Evolutionary conservation across 148 eudicot genomes (phyloP).

Genomic region (Selenicereus undatus): DNA sequence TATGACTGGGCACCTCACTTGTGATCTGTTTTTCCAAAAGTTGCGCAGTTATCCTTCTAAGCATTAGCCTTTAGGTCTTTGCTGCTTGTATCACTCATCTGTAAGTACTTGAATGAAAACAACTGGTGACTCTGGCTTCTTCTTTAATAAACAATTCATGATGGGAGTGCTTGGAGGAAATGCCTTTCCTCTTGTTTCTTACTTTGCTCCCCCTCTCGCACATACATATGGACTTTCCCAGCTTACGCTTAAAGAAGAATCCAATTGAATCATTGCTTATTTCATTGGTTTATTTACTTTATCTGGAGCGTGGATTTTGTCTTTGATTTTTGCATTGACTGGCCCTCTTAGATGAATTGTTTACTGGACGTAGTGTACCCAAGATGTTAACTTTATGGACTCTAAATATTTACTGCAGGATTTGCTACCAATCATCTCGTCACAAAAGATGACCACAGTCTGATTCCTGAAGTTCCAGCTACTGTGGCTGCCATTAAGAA

Average conservation of each 20-base stretch:
- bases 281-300: background rate
- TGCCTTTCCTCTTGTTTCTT: background rate
- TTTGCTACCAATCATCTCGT: slow-evolving; percentile 44
- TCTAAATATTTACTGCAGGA: slow-evolving; percentile 32
- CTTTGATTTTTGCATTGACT: background rate
- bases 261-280: background rate
- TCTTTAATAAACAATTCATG: background rate
- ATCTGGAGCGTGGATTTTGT: background rate
- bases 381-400: background rate
- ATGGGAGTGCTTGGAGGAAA: background rate
- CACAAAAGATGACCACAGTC: slow-evolving; percentile 29
- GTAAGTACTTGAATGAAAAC: too few species aligned
- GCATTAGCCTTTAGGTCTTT: background rate
- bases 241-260: background rate
- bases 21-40: too few species aligned
- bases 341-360: background rate
- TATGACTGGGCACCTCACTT: background rate
- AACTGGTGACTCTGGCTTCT: too few species aligned
- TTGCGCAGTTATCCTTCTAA: background rate
- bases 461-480: slow-evolving; percentile 42
- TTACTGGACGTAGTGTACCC: background rate
- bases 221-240: background rate
- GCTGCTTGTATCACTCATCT: too few species aligned
- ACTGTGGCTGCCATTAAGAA: slow-evolving; percentile 67
- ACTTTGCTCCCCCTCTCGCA: background rate